Conservation (phyloP, 2,329 filamentous ascomycete genomes). For the Lachnellula suecica region DNA sequence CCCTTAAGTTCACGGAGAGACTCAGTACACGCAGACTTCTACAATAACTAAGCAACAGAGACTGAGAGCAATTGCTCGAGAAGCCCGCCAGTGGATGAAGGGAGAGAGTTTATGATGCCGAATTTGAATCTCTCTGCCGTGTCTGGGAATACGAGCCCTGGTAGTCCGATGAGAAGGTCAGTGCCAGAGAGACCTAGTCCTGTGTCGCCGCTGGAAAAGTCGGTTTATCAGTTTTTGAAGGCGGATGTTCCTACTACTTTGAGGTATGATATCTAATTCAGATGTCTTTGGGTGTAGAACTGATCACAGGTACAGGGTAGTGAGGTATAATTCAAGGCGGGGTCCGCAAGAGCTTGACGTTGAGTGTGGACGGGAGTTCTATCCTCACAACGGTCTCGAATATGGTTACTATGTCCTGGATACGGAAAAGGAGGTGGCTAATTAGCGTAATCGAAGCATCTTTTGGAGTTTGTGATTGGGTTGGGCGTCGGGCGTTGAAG, state of each 20-base stretch:
- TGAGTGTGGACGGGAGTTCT: not conserved
- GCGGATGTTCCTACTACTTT: slow-evolving; percentile 4
- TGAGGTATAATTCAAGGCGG: not conserved
- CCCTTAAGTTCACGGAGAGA: not conserved
- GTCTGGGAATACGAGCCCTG: slow-evolving; percentile 5
- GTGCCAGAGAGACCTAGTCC: slow-evolving; percentile 4
- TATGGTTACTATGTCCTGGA: too few relatives aligned
- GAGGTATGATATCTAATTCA: slow-evolving; percentile 1
- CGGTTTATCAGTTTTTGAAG: not conserved
- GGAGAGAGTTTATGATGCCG: slow-evolving; percentile 6
- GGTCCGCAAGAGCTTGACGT: slow-evolving; percentile 13
- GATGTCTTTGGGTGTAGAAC: not conserved
- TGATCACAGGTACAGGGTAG: slow-evolving; percentile 5
- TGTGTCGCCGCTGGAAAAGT: slow-evolving; percentile 2
- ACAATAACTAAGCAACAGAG: slow-evolving; percentile 6
- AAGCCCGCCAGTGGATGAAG: slow-evolving; percentile 13
- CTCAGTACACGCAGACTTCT: slow-evolving; percentile 1
- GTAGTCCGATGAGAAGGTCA: slow-evolving; percentile 6
- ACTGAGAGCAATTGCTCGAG: slow-evolving; percentile 13
- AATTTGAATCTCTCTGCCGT: not conserved
- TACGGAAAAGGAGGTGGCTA: too few relatives aligned
- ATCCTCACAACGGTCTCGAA: not conserved
- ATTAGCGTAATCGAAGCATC: too few relatives aligned
- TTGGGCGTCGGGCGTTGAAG: too few relatives aligned
- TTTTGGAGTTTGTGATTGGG: too few relatives aligned